These are phyloP conservation scores for Chrysoporthe puriensis DNA, from an alignment of 2,329 filamentous ascomycete genomes.

Conservation along the genomic window DNA sequence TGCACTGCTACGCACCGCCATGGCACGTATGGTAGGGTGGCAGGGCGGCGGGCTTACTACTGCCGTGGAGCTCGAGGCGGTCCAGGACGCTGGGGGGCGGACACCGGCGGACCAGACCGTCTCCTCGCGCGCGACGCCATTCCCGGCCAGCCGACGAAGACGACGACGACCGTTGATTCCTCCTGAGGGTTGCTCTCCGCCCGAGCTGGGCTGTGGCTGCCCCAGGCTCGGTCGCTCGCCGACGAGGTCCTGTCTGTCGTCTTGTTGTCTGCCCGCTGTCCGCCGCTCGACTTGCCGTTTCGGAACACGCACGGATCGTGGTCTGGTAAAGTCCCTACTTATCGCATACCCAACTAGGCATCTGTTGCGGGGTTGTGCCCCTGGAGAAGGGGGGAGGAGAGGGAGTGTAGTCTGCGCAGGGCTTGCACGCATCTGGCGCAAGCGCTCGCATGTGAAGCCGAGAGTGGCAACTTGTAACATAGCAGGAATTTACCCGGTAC, in stretches of 20 bases:
- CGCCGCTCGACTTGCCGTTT: too few relatives aligned
- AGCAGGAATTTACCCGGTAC: too few relatives aligned
- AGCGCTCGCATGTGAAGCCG: conserved; percentile 14
- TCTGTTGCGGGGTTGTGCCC: not conserved
- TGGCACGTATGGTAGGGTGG: not conserved
- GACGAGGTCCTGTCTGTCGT: too few relatives aligned
- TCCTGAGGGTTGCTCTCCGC: too few relatives aligned
- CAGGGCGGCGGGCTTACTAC: not conserved
- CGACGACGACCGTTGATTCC: too few relatives aligned
- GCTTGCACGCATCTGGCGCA: not conserved
- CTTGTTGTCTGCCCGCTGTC: too few relatives aligned
- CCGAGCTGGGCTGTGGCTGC: too few relatives aligned
- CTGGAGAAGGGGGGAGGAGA: not conserved
- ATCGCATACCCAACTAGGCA: not conserved
- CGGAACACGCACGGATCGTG: too few relatives aligned
- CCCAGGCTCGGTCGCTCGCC: too few relatives aligned
- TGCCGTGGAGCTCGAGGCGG: not conserved
- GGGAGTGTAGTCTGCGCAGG: not conserved
- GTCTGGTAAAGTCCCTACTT: not conserved
- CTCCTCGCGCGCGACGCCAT: too few relatives aligned
- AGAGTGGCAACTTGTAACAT: not conserved
- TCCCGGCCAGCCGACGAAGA: too few relatives aligned
- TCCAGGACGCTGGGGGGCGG: not conserved
- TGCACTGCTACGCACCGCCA: not conserved
- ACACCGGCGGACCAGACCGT: not conserved